phyloP scores from a whole-genome alignment of 441 rosid species.

The Erodium texanum region DNA sequence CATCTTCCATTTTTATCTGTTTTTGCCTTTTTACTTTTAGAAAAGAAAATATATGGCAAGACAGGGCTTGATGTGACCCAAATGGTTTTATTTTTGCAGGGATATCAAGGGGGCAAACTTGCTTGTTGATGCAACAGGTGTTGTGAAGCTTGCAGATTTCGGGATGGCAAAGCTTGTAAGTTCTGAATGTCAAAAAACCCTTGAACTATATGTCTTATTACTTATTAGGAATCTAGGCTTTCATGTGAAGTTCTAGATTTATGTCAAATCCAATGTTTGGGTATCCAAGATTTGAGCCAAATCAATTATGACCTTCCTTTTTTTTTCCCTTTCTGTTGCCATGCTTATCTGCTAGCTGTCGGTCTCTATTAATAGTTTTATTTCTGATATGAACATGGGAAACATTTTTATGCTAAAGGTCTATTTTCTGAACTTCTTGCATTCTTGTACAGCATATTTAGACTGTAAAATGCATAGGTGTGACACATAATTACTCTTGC shows the following conservation, averaged over 20 bases:
- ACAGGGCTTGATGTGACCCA: not conserved
- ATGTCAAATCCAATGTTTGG: not conserved
- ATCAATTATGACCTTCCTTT: not conserved
- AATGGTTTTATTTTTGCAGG: slow-evolving; percentile 31
- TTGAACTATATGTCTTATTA: not conserved
- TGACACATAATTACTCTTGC: no score
- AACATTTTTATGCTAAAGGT: not conserved
- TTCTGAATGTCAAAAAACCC: not conserved
- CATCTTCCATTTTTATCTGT: not conserved
- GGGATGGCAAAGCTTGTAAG: slow-evolving; percentile 65
- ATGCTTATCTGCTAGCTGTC: not conserved
- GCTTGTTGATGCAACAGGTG: slow-evolving; percentile 53
- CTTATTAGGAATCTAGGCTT: not conserved
- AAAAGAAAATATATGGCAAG: no score
- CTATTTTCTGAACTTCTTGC: not conserved
- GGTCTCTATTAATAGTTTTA: no score
- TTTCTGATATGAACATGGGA: not conserved
- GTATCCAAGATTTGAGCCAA: not conserved
- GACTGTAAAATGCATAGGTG: not conserved
- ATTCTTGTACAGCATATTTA: not conserved
- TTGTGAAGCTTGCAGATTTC: slow-evolving; percentile 59
- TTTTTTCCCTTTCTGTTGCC: no score
- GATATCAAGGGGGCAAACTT: slow-evolving; percentile 76
- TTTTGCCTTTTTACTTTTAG: not conserved
- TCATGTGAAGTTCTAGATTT: not conserved